Base-by-base conservation (phyloP, 2,329 filamentous ascomycete species). In the Fusarium udum region DNA sequence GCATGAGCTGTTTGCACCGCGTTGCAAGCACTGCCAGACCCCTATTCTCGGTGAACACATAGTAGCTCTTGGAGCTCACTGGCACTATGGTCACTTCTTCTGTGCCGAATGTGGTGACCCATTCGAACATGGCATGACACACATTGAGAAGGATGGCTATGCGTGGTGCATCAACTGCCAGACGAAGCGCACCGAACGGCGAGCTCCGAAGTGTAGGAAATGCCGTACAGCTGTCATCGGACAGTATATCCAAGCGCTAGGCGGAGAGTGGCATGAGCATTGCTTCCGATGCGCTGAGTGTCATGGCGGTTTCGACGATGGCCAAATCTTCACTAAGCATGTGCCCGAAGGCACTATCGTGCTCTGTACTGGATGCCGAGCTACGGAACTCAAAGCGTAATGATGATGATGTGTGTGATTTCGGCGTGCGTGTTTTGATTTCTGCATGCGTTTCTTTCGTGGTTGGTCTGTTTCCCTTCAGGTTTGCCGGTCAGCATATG, bases 71-170 rank as follows among this genome's bases (percentile, higher is more conserved):
- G 96, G 96, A 3, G 90, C 92, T n/a, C 95, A 97, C 83, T 99
- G 94, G 93, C 96, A 99, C 82, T 93, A 93, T 60, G 96, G 96
- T 0, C 96, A 99, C 84, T 99, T 99, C 85, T 99, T 99, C 88
- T 99, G 96, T 80, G 96, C 96, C 46, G 95, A 99, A 86, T 99
- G 96, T 80, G 96, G 96, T 75, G 95, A 99, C 84, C 95, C 96
- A 1, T 99, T 99, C 80, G 94, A 88, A 74, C 86, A 87, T 53
- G 89, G 89, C 67, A 89, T 87, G 83, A 92, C 90, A 51, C 90
- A 92, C 78, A 91, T 99, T 62, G 96, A 99, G 81, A 97, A 97
- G 83, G 95, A 98, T 75, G 95, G 95, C 15, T 98, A 97, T 82
- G 96, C 96, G 10, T 99, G 96, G 95, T 99, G 96, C 83, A 90